phyloP scores from a whole-genome alignment of 441 rosid species.

The Heliophila coronopifolia region DNA sequence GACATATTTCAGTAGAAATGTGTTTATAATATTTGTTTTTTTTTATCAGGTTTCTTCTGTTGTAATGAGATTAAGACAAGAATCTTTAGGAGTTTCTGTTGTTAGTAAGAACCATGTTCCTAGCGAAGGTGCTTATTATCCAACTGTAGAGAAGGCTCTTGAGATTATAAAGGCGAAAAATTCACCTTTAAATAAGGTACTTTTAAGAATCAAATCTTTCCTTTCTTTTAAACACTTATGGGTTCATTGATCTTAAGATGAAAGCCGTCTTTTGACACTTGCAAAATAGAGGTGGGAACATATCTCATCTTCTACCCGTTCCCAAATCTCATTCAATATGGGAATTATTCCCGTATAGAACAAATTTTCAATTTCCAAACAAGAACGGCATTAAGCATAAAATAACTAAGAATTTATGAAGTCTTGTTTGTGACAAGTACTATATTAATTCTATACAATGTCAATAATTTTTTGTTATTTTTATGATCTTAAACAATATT shows the following conservation, averaged over 20 bases:
- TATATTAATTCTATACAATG: no score
- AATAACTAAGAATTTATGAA: no score
- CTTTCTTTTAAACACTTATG: neutral
- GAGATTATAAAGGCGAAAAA: slow-evolving; percentile 44
- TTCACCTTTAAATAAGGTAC: slow-evolving; percentile 62
- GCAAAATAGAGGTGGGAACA: no score
- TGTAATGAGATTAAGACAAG: slow-evolving; percentile 35
- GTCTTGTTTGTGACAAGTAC: no score
- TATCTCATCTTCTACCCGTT: no score
- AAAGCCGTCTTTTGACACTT: no score
- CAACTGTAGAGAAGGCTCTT: slow-evolving; percentile 58
- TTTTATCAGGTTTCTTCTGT: slow-evolving; percentile 49
- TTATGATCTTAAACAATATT: no score
- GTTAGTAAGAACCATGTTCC: slow-evolving; percentile 57
- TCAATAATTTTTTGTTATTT: no score
- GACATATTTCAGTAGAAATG: neutral
- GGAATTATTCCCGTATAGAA: no score
- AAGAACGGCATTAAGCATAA: no score
- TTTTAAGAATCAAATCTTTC: neutral
- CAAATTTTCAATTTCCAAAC: no score
- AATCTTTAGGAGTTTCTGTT: slow-evolving; percentile 41
- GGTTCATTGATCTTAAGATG: neutral
- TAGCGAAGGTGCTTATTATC: slow-evolving; percentile 46
- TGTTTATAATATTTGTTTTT: neutral
- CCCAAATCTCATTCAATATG: no score